Percentiles rank a stretch among this genome's conserved stretches.
Evolutionary conservation across 1,284 basidiomycete species (phyloP).

Genomic region (Ustilago loliicola): DNA sequence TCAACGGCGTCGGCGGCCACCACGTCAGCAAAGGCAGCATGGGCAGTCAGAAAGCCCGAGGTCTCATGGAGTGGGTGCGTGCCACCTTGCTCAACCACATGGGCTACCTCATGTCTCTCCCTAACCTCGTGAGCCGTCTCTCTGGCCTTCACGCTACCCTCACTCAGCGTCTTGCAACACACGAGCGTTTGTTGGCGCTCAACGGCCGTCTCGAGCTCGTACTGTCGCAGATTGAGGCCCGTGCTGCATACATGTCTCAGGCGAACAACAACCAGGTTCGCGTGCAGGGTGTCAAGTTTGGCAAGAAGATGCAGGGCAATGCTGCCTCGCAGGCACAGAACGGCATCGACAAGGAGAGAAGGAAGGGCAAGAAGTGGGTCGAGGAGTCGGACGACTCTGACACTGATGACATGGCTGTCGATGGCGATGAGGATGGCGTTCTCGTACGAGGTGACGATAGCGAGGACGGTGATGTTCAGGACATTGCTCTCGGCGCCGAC

Average conservation of each 20-base stretch:
- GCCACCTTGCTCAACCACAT: slow-evolving; percentile 88
- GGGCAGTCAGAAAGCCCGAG: slow-evolving; percentile 72
- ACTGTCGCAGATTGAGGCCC: slow-evolving; percentile 90
- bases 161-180: slow-evolving; percentile 82
- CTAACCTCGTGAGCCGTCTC: slow-evolving; percentile 84
- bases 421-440: slow-evolving; percentile 42
- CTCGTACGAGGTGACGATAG: slow-evolving; percentile 44
- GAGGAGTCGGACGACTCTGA: slow-evolving; percentile 58
- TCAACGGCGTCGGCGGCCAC: slow-evolving; percentile 80
- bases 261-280: slow-evolving; percentile 48
- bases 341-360: slow-evolving; percentile 30
- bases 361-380: slow-evolving; percentile 59
- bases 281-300: slow-evolving; percentile 60
- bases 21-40: slow-evolving; percentile 60
- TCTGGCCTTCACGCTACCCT: slow-evolving; percentile 87
- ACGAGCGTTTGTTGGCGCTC: slow-evolving; percentile 86
- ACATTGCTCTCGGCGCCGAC: slow-evolving; percentile 56
- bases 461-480: slow-evolving; percentile 59
- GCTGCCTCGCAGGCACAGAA: slow-evolving; percentile 10
- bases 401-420: slow-evolving; percentile 50
- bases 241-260: slow-evolving; percentile 66
- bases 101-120: slow-evolving; percentile 93
- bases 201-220: slow-evolving; percentile 93
- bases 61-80: slow-evolving; percentile 89
- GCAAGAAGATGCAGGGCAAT: slow-evolving; percentile 44